Base-by-base conservation (phyloP, 768 basidiomycete genomes). In the Lactarius evosmus region DNA sequence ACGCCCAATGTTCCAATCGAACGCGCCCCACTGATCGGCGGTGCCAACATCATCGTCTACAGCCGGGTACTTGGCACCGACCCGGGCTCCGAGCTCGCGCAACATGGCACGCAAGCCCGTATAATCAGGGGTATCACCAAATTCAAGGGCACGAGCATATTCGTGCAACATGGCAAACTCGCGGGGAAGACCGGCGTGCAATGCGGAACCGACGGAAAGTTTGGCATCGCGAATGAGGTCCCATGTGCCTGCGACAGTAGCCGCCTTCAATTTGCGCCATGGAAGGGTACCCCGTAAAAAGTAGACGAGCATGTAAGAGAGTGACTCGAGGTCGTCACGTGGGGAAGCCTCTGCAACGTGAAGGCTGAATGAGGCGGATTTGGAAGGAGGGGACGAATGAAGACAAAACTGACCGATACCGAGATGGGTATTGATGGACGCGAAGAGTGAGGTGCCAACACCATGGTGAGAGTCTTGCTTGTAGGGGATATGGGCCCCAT, bases 111-210 rank as follows among this genome's bases (percentile, higher is more conserved):
- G 81, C 27, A 94, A 78, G 30, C 92, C 92, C 50, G 86, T 87
- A 70, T 95, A 95, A 74, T 95, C 93, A 11, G 93, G 93, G 44
- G 91, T 79, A 77, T 95, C 93, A 70, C 91, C 91, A 69, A 94
- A 95, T 67, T 88, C 88, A 38, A 95, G 84, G 2, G 85, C 85
- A 51, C 93, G 84, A 25, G 88, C 85, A 75, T 95, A 95, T 51
- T 75, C 75, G 74, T 88, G 89, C 69, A 93, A 81, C 59, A 91
- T 83, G 66, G 88, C 88, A 63, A 93, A 91, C 75, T 94, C 91
- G 54, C 85, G 80, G 16, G 90, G 91, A 60, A 93, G 83, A 5
- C 88, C 86, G 9, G 89, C 91, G 58, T 93, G 81, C 4, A 85
- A 76, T 14, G 38, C 32, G n/a, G 82, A 74, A 68, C 88, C 84